Percentiles rank a stretch among this genome's conserved stretches.
Conservation (phyloP, 345 rosid genomes). For the Sisymbrium altissimum region DNA sequence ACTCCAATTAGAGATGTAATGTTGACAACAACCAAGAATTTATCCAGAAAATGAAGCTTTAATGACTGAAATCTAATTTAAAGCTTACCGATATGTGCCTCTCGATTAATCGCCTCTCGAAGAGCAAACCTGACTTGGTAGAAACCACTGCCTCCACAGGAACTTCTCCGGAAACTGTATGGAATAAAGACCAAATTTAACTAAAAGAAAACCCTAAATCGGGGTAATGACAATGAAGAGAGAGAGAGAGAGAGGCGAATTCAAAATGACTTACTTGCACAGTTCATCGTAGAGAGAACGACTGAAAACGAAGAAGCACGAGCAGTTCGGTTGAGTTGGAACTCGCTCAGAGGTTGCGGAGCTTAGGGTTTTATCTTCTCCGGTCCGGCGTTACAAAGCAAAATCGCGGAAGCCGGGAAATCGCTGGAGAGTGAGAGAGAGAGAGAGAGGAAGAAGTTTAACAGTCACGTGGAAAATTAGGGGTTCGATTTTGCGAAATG, state of each 20-base stretch:
- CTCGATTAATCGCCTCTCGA: conserved; percentile 88
- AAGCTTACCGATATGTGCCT: conserved; percentile 62
- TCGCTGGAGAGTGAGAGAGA: neutral
- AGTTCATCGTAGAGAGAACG: conserved; percentile 52
- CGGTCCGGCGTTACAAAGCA: conserved; percentile 9
- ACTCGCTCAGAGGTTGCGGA: conserved; percentile 3
- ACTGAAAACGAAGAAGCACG: neutral
- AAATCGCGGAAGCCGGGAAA: conserved; percentile 30
- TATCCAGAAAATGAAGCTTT: too few species aligned
- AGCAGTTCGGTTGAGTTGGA: neutral
- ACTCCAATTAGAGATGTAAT: neutral
- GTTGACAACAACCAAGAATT: too few species aligned
- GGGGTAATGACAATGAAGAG: neutral
- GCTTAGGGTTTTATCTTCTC: conserved; percentile 36
- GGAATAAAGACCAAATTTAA: neutral
- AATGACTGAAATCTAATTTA: too few species aligned
- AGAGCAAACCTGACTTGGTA: conserved; percentile 74
- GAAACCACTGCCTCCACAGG: conserved; percentile 92
- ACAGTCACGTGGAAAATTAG: neutral
- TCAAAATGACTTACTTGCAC: conserved; percentile 56
- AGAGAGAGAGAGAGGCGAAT: neutral
- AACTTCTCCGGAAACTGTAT: conserved; percentile 87
- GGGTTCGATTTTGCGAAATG: neutral
- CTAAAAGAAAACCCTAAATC: neutral
- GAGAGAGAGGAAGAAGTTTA: neutral